A percentile compares a stretch with the other conserved stretches of the same genome.
phyloP scores from a whole-genome alignment of 2,329 filamentous ascomycete genomes.

The Neofusicoccum sp. region DNA sequence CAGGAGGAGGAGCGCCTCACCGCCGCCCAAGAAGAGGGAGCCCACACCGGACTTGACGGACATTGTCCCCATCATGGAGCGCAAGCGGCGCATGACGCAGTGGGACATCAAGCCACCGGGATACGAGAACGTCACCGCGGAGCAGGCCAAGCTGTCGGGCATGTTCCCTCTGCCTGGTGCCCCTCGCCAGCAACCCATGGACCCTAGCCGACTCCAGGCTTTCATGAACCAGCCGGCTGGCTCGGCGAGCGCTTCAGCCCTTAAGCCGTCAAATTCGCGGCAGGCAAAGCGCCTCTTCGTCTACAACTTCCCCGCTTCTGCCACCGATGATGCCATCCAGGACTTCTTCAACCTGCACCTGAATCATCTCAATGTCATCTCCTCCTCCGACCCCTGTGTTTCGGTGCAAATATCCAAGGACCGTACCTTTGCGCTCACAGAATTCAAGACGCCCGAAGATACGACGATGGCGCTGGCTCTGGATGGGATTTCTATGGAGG shows the following conservation, averaged over 20 bases:
- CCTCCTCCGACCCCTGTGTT: constrained; percentile 80
- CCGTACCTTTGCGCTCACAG: constrained; percentile 78
- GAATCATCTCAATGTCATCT: constrained; percentile 92
- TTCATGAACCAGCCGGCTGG: constrained; percentile 90
- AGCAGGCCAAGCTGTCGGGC: constrained; percentile 96
- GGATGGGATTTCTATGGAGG: constrained; percentile 86
- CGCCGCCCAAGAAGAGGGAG: constrained; percentile 84
- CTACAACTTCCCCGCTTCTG: constrained; percentile 73
- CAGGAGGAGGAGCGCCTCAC: constrained; percentile 73
- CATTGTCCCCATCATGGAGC: constrained; percentile 76
- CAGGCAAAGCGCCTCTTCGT: constrained; percentile 92
- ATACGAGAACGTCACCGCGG: constrained; percentile 96
- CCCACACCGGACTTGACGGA: constrained; percentile 94
- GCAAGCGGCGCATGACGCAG: constrained; percentile 91
- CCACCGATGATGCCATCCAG: constrained; percentile 75
- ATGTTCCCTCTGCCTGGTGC: constrained; percentile 99
- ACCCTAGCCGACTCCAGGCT: constrained; percentile 88
- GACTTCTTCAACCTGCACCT: constrained; percentile 96
- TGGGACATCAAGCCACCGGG: constrained; percentile 99
- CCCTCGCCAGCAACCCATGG: constrained; percentile 92
- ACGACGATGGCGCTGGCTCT: constrained; percentile 89
- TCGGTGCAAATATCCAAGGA: constrained; percentile 82
- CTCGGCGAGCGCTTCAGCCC: constrained; percentile 69
- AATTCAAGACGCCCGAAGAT: constrained; percentile 86
- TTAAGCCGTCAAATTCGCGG: constrained; percentile 90